Base-by-base conservation (phyloP, 2,329 filamentous ascomycete genomes). In the Neodidymelliopsis sp. region DNA sequence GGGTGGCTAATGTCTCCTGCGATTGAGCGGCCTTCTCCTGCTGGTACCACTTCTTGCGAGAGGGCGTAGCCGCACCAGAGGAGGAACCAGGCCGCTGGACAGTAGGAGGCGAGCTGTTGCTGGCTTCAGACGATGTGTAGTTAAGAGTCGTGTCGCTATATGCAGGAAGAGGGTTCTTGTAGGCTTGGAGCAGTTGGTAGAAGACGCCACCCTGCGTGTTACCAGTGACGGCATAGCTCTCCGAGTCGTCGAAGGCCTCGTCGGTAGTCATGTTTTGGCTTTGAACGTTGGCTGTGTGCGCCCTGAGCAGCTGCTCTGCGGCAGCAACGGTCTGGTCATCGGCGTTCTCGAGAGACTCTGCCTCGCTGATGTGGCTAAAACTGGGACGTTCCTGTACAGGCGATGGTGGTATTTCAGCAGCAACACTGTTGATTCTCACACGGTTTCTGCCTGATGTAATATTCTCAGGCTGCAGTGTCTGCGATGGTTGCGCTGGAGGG, bases 151-250 rank as follows among this genome's bases (percentile, higher is more conserved):
- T 13, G 13, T 39, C 35, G 13, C 18, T 30, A 20, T 50, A 54
- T 20, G 36, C 52, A 15, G 55, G 44, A 2, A 56, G 45, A 4
- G 66, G 64, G 6, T 49, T 59, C 50, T 65, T 65, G 51, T 69
- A 69, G 16, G 66, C 65, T 42, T 69, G 64, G 7, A 69, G 60
- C 6, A 69, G 53, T 25, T 68, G 65, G 45, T 67, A 67, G 43
- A 69, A 67, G 45, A 69, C 52, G 20, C 66, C 66, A 13, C 66
- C 66, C 19, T 64, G 58, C 11, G 53, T 49, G 42, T 60, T 65
- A n/a, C 65, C 63, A 1, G 64, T 62, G 12, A 63, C 60, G 12
- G 64, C 57, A 31, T 67, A 68, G 22, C 40, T 41, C 9, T 60
- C 59, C 10, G 41, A 31, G 15, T 66, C 60, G 6, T 54, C 48